Conservation (phyloP, 169 alveolate genomes). For the Miamiensis avidus region DNA sequence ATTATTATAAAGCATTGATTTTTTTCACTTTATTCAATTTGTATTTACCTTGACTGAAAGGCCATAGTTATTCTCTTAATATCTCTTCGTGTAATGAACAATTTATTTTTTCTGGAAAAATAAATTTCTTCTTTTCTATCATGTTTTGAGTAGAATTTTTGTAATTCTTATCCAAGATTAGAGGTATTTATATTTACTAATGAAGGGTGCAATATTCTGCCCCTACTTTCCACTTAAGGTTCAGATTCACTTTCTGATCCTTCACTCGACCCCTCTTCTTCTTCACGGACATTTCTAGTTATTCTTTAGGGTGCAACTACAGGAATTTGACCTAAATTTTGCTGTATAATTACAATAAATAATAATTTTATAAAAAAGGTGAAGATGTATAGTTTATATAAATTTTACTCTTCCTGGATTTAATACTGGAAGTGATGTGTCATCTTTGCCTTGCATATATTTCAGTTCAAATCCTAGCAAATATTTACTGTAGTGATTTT, state of each 20-base stretch:
- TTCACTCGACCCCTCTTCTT: neutral
- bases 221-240: neutral
- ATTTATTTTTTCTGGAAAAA: constrained; percentile 58
- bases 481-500: constrained; percentile 78
- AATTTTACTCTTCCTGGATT: constrained; percentile 46
- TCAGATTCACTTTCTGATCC: neutral
- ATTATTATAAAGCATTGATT: no score
- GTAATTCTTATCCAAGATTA: neutral
- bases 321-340: neutral
- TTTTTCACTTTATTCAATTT: no score
- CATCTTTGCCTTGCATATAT: constrained; percentile 64
- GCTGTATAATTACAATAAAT: no score
- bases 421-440: constrained; percentile 45
- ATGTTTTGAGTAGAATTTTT: no score
- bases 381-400: neutral
- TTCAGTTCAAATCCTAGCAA: constrained; percentile 71
- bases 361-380: no score
- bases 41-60: neutral
- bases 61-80: constrained; percentile 82
- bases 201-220: neutral
- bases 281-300: neutral
- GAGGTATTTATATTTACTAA: neutral
- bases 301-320: neutral
- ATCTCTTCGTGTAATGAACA: constrained; percentile 72
- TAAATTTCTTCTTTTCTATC: neutral